phyloP scores from a whole-genome alignment of 768 basidiomycete genomes.

The Trametes cinnabarina region DNA sequence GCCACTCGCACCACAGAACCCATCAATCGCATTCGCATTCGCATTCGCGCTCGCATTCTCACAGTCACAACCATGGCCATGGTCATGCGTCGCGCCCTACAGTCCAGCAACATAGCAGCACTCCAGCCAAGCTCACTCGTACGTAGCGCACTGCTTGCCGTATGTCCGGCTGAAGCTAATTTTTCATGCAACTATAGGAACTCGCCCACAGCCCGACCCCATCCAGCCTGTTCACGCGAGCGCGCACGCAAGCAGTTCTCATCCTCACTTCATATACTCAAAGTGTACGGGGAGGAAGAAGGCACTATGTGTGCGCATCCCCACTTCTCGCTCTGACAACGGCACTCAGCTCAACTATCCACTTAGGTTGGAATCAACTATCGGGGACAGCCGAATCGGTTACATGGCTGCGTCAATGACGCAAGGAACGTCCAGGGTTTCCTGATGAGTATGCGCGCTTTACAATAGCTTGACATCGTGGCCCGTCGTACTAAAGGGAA shows the following conservation, averaged over 20 bases:
- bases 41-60: conserved; percentile 6
- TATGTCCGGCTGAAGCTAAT: not conserved
- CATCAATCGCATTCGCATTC: conserved; percentile 16
- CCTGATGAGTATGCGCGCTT: conserved; percentile 47
- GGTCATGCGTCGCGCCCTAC: conserved; percentile 6
- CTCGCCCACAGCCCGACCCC: not conserved
- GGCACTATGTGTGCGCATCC: conserved; percentile 71
- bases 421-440: conserved; percentile 80
- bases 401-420: conserved; percentile 91
- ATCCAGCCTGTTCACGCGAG: not conserved
- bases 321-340: not conserved
- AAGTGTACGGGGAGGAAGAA: conserved; percentile 87
- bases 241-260: not conserved
- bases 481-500: not conserved
- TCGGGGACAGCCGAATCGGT: conserved; percentile 57
- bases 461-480: not conserved
- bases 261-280: conserved; percentile 55
- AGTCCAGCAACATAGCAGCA: conserved; percentile 1
- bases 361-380: conserved; percentile 89
- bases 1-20: conserved; percentile 5
- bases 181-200: not conserved
- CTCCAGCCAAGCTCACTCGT: not conserved
- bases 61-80: conserved; percentile 3
- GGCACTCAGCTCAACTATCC: not conserved
- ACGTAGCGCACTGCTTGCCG: not conserved